Evolutionary conservation across 768 basidiomycete genomes (phyloP).

Genomic region (Mycena amicta): DNA sequence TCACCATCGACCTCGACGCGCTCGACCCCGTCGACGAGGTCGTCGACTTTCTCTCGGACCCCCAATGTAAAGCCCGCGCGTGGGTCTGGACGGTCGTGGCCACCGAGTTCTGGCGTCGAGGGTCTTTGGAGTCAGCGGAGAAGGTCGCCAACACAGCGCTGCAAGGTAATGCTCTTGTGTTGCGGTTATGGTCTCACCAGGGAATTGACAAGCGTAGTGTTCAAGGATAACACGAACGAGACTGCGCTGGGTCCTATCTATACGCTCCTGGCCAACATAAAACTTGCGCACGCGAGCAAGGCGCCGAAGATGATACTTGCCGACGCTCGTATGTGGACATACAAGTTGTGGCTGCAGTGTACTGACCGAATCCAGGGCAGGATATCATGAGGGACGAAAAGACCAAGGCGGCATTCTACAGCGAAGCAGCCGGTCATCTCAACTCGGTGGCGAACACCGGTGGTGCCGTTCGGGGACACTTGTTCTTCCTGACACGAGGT

Average conservation of each 20-base stretch:
- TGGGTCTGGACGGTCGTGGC: slow-evolving; percentile 84
- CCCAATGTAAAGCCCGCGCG: slow-evolving; percentile 57
- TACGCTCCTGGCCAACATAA: slow-evolving; percentile 82
- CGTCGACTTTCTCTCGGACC: slow-evolving; percentile 69
- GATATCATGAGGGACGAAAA: slow-evolving; percentile 62
- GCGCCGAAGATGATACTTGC: slow-evolving; percentile 81
- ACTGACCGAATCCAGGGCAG: slow-evolving; percentile 48
- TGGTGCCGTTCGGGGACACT: slow-evolving; percentile 57
- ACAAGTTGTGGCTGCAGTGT: slow-evolving; percentile 3
- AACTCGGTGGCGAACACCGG: slow-evolving; percentile 58
- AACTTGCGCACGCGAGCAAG: slow-evolving; percentile 74
- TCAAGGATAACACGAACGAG: slow-evolving; percentile 50
- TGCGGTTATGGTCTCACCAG: neutral
- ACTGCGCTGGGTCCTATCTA: slow-evolving; percentile 71
- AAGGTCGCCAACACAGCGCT: slow-evolving; percentile 69
- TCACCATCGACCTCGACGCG: slow-evolving; percentile 86
- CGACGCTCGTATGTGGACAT: slow-evolving; percentile 65
- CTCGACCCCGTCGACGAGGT: slow-evolving; percentile 82
- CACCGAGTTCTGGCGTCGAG: slow-evolving; percentile 85
- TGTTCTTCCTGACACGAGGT: slow-evolving; percentile 72
- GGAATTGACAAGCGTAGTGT: slow-evolving; percentile 38
- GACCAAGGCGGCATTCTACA: slow-evolving; percentile 68
- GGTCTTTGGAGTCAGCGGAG: slow-evolving; percentile 75
- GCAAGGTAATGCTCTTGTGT: slow-evolving; percentile 51
- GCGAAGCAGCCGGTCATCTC: slow-evolving; percentile 68